Evolutionary conservation across 129 eudicot species (phyloP).

Genomic region (Helichrysum umbraculigerum): DNA sequence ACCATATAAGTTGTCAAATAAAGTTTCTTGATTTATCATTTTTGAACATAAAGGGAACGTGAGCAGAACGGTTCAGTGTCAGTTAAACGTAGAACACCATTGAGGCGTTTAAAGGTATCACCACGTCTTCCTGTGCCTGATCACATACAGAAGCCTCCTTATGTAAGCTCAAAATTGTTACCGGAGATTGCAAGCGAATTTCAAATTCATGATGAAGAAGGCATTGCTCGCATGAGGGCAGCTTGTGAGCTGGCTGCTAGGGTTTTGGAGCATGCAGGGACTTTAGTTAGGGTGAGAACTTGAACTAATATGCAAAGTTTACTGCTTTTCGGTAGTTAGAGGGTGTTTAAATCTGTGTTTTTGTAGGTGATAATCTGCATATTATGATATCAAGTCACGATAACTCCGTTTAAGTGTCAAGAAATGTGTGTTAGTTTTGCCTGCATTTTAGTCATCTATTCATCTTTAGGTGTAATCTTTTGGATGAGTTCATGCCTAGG

Average conservation of each 20-base stretch:
- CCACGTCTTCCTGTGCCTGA: slow-evolving; percentile 93
- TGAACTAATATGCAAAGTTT: background rate
- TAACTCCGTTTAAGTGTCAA: no score
- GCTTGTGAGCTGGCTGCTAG: slow-evolving; percentile 96
- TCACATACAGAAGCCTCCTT: slow-evolving; percentile 90
- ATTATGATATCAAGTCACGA: background rate
- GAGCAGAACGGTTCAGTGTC: slow-evolving; percentile 47
- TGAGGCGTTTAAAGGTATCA: slow-evolving; percentile 87
- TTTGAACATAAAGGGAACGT: slow-evolving; percentile 58
- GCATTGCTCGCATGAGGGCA: slow-evolving; percentile 84
- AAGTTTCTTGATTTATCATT: background rate
- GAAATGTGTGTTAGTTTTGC: no score
- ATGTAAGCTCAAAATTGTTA: slow-evolving; percentile 55
- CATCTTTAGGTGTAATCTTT: background rate
- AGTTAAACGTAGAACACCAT: slow-evolving; percentile 59
- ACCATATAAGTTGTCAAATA: background rate
- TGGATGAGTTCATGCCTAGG: background rate
- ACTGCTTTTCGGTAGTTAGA: background rate
- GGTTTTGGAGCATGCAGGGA: slow-evolving; percentile 89
- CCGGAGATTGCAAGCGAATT: slow-evolving; percentile 78
- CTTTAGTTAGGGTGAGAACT: slow-evolving; percentile 86
- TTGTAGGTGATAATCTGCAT: no score
- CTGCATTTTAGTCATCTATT: background rate
- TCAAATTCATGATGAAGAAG: slow-evolving; percentile 90
- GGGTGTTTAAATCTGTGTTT: no score